phyloP scores from a whole-genome alignment of 192 early-diverging fungal species.

The Coemansia asiatica region DNA sequence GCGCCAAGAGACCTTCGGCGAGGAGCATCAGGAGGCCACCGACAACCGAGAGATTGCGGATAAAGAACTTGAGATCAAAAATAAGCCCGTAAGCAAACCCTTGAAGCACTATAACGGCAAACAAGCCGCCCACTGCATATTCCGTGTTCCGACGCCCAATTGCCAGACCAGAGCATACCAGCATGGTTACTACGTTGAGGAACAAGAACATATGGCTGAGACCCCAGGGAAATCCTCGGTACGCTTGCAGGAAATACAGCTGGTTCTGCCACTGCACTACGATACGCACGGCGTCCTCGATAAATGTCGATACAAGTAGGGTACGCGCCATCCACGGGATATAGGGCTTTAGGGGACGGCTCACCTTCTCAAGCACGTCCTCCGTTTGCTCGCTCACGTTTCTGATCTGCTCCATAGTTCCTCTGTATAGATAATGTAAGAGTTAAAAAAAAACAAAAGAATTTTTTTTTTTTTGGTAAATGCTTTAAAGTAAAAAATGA shows the following conservation, averaged over 20 bases:
- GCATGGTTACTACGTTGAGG: constrained; percentile 83
- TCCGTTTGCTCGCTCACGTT: constrained; percentile 65
- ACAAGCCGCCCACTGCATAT: constrained; percentile 79
- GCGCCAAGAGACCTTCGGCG: constrained; percentile 71
- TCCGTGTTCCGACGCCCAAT: constrained; percentile 81
- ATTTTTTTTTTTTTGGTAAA: neutral
- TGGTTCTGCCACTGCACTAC: constrained; percentile 89
- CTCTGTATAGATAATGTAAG: constrained; percentile 3
- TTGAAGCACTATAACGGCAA: constrained; percentile 80
- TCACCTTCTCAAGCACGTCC: constrained; percentile 71
- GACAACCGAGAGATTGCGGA: constrained; percentile 89
- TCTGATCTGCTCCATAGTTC: constrained; percentile 47
- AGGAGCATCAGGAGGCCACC: constrained; percentile 95
- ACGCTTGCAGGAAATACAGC: constrained; percentile 77
- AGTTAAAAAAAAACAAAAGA: neutral
- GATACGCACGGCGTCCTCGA: constrained; percentile 91
- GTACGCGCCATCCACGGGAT: constrained; percentile 88
- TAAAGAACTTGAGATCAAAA: constrained; percentile 85
- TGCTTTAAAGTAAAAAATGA: neutral
- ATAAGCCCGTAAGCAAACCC: constrained; percentile 93
- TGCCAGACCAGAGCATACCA: constrained; percentile 79
- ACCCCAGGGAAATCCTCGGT: constrained; percentile 78
- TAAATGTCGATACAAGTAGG: constrained; percentile 93
- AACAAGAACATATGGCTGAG: constrained; percentile 84
- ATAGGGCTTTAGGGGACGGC: constrained; percentile 84